phyloP scores from a whole-genome alignment of 2,329 filamentous ascomycete species.

The Cladosporium sp. region DNA sequence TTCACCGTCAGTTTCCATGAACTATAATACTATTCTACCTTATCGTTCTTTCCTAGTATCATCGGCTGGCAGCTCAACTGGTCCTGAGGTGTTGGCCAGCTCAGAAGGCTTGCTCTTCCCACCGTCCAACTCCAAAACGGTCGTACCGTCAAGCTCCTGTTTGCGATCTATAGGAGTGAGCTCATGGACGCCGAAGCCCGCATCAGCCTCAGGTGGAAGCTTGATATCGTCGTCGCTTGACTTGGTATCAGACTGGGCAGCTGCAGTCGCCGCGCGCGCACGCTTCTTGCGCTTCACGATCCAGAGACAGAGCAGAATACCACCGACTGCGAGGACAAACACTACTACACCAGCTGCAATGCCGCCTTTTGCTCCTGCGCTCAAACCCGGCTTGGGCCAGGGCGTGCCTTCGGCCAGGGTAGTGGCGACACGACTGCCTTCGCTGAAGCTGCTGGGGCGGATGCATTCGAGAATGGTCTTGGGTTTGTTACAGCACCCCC shows the following conservation, averaged over 20 bases:
- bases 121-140: neutral
- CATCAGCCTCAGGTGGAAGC: slow-evolving; percentile 7
- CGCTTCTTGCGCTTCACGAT: slow-evolving; percentile 5
- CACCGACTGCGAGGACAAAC: neutral
- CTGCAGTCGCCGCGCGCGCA: neutral
- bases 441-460: neutral
- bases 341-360: slow-evolving; percentile 4
- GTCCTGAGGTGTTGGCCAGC: neutral
- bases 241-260: neutral
- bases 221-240: slow-evolving; percentile 2
- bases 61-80: slow-evolving; percentile 25
- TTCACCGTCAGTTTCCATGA: neutral
- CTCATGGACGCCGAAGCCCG: neutral
- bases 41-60: too few species aligned
- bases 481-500: neutral
- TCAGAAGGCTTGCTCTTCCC: neutral
- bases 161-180: neutral
- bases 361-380: slow-evolving; percentile 5
- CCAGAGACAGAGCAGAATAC: neutral
- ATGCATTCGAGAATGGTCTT: neutral
- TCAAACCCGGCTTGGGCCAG: neutral
- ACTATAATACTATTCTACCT: neutral
- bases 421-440: neutral
- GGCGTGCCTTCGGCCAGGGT: neutral
- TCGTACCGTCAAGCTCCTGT: neutral